Base-by-base conservation (phyloP, 176 grass and related monocot species). In the Urochloa ruziziensis region DNA sequence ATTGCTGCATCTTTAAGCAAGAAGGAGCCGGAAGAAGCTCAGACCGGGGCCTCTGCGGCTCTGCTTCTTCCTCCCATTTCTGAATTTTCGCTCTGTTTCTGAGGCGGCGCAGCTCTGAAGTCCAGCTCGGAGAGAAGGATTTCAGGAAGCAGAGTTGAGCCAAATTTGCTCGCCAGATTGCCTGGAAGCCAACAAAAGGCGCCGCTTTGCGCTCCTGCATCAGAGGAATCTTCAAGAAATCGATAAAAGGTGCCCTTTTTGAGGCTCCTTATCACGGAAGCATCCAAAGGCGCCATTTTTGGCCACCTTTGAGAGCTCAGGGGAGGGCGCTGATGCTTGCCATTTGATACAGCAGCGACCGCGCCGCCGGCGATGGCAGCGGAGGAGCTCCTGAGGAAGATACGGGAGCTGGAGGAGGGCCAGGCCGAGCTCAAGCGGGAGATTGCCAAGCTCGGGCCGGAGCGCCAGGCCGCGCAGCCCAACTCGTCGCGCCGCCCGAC, bases 391-490 rank as follows among this genome's bases (percentile, higher is more conserved):
- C 34, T 92, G 42, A 87, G 80, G 88, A 97, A 97, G 80, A 70
- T 95, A 53, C 63, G 82, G 42, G 79, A 84, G 70, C 92, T 95
- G 47, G 91, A 95, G 83, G 89, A 78, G 1, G 93, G 90, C 23
- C 96, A 95, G 10, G 89, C 89, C 1, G 80, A 86, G 37, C 57
- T 95, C 47, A 91, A 87, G 91, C 89, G 84, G 33, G 84, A 90
- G 85, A 74, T 95, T 37, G 78, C 84, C 57, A 94, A 73, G 62
- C 51, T 97, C 49, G 59, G 75, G 73, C 80, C 84, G 76, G 87
- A 63, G 42, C 70, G 23, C 5, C 46, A 62, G 10, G 33, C 47
- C 40, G 62, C 82, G 57, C 80, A 77, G 10, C 16, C 77, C 53
- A 75, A 44, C 76, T 73, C 64, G 12, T 17, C n/a, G 74, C 78